Conservation (phyloP, 495 filamentous ascomycete species). For the Talaromyces thailandensis region DNA sequence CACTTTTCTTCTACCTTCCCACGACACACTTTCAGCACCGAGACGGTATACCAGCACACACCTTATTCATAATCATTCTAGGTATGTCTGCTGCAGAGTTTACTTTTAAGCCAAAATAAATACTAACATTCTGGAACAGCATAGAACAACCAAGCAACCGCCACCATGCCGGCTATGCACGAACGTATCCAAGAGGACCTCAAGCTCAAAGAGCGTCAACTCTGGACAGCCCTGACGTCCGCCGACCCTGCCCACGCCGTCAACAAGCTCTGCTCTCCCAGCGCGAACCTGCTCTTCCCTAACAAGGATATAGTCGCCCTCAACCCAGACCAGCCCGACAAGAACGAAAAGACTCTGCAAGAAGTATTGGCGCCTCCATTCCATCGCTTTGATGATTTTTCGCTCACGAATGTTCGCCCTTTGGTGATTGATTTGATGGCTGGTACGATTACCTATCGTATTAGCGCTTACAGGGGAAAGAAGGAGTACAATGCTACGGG, state of each 20-base stretch:
- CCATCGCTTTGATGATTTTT: constrained; percentile 34
- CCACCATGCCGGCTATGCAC: constrained; percentile 31
- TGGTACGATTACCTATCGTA: constrained; percentile 27
- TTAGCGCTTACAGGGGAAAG: constrained; percentile 20
- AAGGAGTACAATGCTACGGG: constrained; percentile 22
- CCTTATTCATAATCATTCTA: background rate
- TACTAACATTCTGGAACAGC: background rate
- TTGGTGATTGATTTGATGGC: constrained; percentile 41
- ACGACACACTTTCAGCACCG: too few species aligned
- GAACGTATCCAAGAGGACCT: constrained; percentile 37
- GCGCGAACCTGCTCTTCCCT: constrained; percentile 31
- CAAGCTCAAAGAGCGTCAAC: constrained; percentile 26
- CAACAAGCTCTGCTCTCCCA: constrained; percentile 25
- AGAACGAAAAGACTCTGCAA: constrained; percentile 6
- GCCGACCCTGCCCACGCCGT: constrained; percentile 32
- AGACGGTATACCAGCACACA: background rate
- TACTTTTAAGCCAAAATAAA: too few species aligned
- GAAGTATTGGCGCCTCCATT: constrained; percentile 27
- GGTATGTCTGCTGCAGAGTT: background rate
- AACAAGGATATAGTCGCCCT: constrained; percentile 27
- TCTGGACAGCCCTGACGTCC: constrained; percentile 37
- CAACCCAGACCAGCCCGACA: constrained; percentile 18
- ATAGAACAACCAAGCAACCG: background rate
- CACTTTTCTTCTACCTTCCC: background rate
- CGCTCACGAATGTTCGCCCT: constrained; percentile 27